Conservation (phyloP, 345 rosid species). For the Brassica juncea region DNA sequence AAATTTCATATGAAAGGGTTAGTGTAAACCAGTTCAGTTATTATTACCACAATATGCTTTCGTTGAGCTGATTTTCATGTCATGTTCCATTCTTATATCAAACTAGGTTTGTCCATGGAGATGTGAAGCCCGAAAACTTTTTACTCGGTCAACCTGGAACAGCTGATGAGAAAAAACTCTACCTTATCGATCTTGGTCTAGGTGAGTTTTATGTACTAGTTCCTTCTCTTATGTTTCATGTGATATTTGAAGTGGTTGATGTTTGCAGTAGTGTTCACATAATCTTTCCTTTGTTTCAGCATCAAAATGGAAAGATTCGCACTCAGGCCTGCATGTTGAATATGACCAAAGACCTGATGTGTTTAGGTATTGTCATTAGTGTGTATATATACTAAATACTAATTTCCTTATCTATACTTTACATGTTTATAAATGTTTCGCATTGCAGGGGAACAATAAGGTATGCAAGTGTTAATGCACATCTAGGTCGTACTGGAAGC, state of each 20-base stretch:
- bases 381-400: background rate
- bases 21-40: background rate
- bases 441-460: constrained; percentile 85
- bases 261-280: constrained; percentile 4
- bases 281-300: constrained; percentile 51
- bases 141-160: constrained; percentile 88
- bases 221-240: too few species aligned
- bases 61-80: constrained; percentile 9
- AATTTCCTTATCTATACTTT: background rate
- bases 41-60: background rate
- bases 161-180: constrained; percentile 78
- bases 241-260: background rate
- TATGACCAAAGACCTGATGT: constrained; percentile 98
- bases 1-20: constrained; percentile 89
- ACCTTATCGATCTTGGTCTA: constrained; percentile 89
- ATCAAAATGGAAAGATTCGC: constrained; percentile 76
- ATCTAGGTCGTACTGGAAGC: constrained; percentile 92
- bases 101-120: constrained; percentile 80
- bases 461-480: constrained; percentile 96
- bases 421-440: constrained; percentile 13
- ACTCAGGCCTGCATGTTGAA: constrained; percentile 82
- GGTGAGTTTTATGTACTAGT: constrained; percentile 47
- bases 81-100: background rate
- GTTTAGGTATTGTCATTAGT: constrained; percentile 58
- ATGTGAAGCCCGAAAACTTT: constrained; percentile 94